These are phyloP conservation scores for Lepiota subincarnata DNA, from an alignment of 768 basidiomycete species.

Conservation along the genomic window DNA sequence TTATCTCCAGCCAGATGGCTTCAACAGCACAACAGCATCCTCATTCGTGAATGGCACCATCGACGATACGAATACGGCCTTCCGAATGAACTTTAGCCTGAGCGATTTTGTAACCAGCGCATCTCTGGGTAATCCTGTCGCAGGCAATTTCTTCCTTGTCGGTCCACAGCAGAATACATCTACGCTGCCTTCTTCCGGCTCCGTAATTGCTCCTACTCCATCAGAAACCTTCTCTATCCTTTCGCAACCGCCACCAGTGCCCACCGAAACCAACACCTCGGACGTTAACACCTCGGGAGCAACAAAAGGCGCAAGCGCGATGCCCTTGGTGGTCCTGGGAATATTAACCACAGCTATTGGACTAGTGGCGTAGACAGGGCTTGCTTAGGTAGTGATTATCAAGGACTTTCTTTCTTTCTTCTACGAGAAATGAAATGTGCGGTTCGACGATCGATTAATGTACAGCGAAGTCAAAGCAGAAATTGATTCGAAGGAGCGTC, in stretches of 20 bases:
- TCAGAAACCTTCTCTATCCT: background rate
- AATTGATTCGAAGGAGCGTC: no score
- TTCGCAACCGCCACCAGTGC: background rate
- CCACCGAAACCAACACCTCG: background rate
- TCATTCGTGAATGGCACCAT: conserved; percentile 25
- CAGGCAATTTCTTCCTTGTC: conserved; percentile 41
- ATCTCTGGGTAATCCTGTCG: conserved; percentile 32
- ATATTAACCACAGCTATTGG: background rate
- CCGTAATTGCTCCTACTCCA: background rate
- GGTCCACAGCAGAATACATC: conserved; percentile 20
- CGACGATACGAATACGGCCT: conserved; percentile 20
- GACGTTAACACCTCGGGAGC: background rate
- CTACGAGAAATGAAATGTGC: background rate
- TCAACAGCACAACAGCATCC: conserved; percentile 24
- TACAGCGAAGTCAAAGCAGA: no score
- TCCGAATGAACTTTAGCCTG: conserved; percentile 36
- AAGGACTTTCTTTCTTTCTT: background rate
- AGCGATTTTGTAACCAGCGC: conserved; percentile 29
- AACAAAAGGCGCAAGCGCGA: background rate
- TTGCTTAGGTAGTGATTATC: background rate
- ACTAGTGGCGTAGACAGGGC: background rate
- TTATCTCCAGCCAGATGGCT: conserved; percentile 29
- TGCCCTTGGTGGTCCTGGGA: background rate
- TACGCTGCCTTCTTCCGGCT: background rate
- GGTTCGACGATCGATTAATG: background rate